Conservation (phyloP, 768 basidiomycete species). For the Sporobolomyces pararoseus region DNA sequence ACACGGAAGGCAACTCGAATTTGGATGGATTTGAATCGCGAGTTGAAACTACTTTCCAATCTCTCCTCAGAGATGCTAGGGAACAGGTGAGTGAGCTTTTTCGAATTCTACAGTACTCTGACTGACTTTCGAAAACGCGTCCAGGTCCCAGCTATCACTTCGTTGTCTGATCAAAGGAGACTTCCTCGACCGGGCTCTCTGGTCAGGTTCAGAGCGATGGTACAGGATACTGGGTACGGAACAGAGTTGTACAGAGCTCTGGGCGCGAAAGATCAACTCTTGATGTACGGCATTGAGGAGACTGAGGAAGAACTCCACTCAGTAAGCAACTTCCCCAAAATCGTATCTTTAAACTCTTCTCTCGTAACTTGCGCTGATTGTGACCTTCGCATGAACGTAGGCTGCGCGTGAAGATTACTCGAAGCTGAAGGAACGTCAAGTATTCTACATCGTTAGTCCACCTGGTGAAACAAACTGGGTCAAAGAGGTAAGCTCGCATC, state of each 20-base stretch:
- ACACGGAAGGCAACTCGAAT: neutral
- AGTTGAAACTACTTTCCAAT: conserved; percentile 18
- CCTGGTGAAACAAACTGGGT: conserved; percentile 46
- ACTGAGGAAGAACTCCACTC: conserved; percentile 12
- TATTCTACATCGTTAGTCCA: conserved; percentile 44
- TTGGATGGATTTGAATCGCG: conserved; percentile 33
- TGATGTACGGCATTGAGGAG: conserved; percentile 34
- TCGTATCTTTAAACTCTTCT: too few relatives aligned
- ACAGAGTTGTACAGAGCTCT: conserved; percentile 43
- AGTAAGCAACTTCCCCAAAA: neutral
- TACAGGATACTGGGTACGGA: conserved; percentile 46
- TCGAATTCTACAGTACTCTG: neutral
- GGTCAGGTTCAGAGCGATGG: conserved; percentile 46
- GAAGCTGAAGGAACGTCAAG: conserved; percentile 43
- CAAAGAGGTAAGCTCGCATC: conserved; percentile 31
- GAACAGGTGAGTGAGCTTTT: conserved; percentile 10
- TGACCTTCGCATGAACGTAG: neutral
- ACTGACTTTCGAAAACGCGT: neutral
- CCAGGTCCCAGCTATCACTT: conserved; percentile 21
- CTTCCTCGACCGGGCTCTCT: conserved; percentile 31
- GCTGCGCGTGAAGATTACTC: conserved; percentile 43
- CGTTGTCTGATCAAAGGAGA: neutral
- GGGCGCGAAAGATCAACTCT: conserved; percentile 1
- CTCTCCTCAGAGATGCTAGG: neutral
- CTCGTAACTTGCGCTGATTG: neutral